Conservation (phyloP, 2,329 filamentous ascomycete species). For the Exophiala bonariae region DNA sequence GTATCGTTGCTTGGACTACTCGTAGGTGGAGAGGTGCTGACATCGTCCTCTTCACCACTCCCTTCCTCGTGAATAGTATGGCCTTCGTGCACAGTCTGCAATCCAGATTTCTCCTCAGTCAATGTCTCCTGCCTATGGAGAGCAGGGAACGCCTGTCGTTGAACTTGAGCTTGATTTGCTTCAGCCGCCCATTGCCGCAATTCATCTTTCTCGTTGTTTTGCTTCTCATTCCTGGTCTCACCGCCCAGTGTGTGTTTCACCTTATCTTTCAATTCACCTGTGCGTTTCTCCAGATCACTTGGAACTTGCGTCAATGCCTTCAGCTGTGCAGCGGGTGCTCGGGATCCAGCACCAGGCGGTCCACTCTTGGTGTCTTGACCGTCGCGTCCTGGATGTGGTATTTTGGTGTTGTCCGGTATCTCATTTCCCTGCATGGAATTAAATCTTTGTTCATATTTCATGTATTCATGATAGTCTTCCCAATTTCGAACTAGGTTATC, state of each 20-base stretch:
- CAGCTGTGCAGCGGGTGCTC: conserved; percentile 31
- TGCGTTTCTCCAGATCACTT: conserved; percentile 32
- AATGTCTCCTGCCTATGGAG: conserved; percentile 22
- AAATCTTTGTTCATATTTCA: conserved; percentile 76
- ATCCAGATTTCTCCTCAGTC: conserved; percentile 24
- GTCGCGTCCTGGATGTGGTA: conserved; percentile 42
- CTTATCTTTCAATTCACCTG: conserved; percentile 34
- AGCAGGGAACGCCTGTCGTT: conserved; percentile 33
- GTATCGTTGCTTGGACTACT: conserved; percentile 18
- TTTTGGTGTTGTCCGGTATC: conserved; percentile 15
- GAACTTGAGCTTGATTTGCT: conserved; percentile 33
- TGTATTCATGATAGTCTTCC: conserved; percentile 87
- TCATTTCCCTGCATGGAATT: conserved; percentile 62
- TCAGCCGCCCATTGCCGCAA: conserved; percentile 36
- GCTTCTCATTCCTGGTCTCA: conserved; percentile 22
- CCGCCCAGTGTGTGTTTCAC: conserved; percentile 24
- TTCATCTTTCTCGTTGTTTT: conserved; percentile 34
- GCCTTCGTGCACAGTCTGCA: conserved; percentile 23
- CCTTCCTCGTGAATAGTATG: conserved; percentile 32
- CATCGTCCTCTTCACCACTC: conserved; percentile 20
- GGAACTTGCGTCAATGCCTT: conserved; percentile 30
- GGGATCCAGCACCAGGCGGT: conserved; percentile 38
- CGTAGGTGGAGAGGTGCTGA: conserved; percentile 12
- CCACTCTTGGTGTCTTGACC: conserved; percentile 36
- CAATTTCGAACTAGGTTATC: conserved; percentile 92